Evolutionary conservation across 129 eudicot species (phyloP), one percentile per base, ranked within the genome.

Genomic region (Rutidosis leptorrhynchoides): DNA sequence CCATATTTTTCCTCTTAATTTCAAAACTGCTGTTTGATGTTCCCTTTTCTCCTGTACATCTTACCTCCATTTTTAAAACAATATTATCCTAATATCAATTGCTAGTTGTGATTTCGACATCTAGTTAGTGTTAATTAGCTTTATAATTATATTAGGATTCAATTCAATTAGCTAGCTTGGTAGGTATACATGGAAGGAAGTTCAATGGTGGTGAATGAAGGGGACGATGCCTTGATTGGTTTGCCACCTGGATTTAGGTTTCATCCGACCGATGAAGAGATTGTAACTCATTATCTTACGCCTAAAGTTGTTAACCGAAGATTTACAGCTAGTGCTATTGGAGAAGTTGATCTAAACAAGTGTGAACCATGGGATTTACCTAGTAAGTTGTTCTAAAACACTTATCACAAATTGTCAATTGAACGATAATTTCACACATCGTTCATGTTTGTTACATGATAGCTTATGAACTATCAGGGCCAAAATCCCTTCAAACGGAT

Each of bases 361-460:
- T 79, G 79, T 32, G 95, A 88, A 62, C 95, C 95, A 0, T 88
- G 95, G 95, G 95, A 88, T 82, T 76, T 88, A 32, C 91, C 90
- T 23, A 78, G 95, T 88, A 88, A 84, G 77, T 20, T 52, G 7
- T 55, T 10, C 25, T 54, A 21, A 20, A n/a, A n/a, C n/a, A n/a
- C n/a, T n/a, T n/a, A n/a, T 29, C 15, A 9, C 12, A 6, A 17
- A 58, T 9, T 70, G 19, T 21, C 15, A 12, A 2, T 40, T 12
- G n/a, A 40, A 12, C n/a, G n/a, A n/a, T n/a, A n/a, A n/a, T n/a
- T n/a, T n/a, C n/a, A n/a, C n/a, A n/a, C n/a, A n/a, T n/a, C n/a
- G n/a, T n/a, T n/a, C n/a, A n/a, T n/a, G n/a, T n/a, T n/a, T n/a
- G n/a, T n/a, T n/a, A n/a, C n/a, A n/a, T n/a, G n/a, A n/a, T n/a